Conservation (phyloP, 257 asterid species). For the Lithospermum erythrorhizon region DNA sequence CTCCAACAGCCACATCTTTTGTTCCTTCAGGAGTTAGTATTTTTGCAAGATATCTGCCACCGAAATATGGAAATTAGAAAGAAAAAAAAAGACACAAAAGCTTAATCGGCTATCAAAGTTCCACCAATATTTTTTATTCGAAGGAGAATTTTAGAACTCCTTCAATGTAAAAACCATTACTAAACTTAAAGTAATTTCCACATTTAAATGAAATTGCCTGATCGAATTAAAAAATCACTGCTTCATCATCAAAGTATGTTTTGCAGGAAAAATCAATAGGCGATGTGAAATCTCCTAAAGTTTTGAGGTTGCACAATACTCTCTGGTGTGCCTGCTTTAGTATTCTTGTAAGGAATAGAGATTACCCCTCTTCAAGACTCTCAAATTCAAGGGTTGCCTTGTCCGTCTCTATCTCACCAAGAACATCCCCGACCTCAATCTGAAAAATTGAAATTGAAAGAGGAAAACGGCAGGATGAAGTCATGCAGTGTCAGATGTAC, state of each 20-base stretch:
- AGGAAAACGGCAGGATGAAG: constrained; percentile 10
- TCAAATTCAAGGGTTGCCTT: constrained; percentile 94
- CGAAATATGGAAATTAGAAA: background rate
- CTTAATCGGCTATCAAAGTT: background rate
- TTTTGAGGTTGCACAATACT: background rate
- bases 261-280: background rate
- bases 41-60: constrained; percentile 78
- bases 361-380: constrained; percentile 99
- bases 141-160: background rate
- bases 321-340: background rate
- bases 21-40: constrained; percentile 92
- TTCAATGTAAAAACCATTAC: background rate
- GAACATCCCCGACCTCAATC: constrained; percentile 89
- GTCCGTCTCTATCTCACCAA: constrained; percentile 98
- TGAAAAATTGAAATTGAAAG: constrained; percentile 31
- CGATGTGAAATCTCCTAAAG: background rate
- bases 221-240: background rate
- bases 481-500: constrained; percentile 6
- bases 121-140: background rate
- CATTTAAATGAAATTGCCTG: background rate
- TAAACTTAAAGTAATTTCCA: background rate
- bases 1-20: constrained; percentile 88
- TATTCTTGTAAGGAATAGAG: constrained; percentile 3
- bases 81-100: background rate
- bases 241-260: background rate